These are phyloP conservation scores for Cyberlindnera americana DNA, from an alignment of 805 yeast genomes.

Conservation along the genomic window DNA sequence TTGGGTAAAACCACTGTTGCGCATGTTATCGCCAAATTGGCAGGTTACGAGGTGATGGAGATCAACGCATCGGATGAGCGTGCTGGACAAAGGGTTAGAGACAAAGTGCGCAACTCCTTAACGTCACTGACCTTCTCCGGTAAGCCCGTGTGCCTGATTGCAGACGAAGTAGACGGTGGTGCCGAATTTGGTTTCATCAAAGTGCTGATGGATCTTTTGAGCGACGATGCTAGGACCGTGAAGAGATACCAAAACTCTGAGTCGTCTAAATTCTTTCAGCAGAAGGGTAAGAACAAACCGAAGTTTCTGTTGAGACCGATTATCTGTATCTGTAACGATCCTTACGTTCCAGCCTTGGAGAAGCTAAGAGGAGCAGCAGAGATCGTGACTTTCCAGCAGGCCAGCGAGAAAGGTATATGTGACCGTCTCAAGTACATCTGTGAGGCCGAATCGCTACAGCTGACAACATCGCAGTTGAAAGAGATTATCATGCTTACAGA, in stretches of 20 bases:
- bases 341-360: conserved; percentile 72
- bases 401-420: conserved; percentile 44
- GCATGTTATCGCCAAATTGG: conserved; percentile 76
- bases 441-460: conserved; percentile 46
- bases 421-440: conserved; percentile 51
- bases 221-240: conserved; percentile 54
- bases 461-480: conserved; percentile 50
- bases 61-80: conserved; percentile 84
- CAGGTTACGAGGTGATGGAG: conserved; percentile 78
- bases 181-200: conserved; percentile 62
- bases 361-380: conserved; percentile 72
- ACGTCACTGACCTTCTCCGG: conserved; percentile 64
- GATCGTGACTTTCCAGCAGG: conserved; percentile 59
- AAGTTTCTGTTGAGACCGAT: conserved; percentile 72
- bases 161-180: conserved; percentile 89
- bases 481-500: conserved; percentile 69
- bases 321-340: conserved; percentile 87
- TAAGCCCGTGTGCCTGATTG: conserved; percentile 75
- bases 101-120: conserved; percentile 57
- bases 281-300: conserved; percentile 33
- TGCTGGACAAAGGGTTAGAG: conserved; percentile 52
- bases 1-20: conserved; percentile 89
- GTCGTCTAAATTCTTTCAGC: conserved; percentile 25
- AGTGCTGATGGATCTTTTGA: conserved; percentile 52
- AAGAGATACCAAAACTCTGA: conserved; percentile 28